Evolutionary conservation across 139 green algal genomes (phyloP), one percentile per base, ranked within the genome.

Genomic region (Chlorella sp.): DNA sequence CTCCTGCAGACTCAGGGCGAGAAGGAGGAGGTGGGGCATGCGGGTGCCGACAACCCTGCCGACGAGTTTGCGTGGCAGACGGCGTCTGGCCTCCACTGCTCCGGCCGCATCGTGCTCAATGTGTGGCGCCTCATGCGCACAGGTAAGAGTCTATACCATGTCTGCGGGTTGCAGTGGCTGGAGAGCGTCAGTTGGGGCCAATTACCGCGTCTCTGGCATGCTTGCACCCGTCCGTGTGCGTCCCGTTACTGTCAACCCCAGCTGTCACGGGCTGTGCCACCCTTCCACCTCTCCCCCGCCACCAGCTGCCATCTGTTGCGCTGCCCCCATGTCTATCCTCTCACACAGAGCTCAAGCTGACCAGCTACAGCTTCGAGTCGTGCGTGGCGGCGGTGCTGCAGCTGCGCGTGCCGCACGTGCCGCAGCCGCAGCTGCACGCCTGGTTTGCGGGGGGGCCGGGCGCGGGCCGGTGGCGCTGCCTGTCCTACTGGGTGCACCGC

Each of bases 91-190:
- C 86, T 91, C 65, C 73, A 94, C 90, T 39, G 83, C 64, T 60
- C 86, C 4, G 97, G 97, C 15, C 93, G 97, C 60, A 92, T 99
- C n/a, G 80, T 99, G 55, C 91, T 99, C 83, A 99, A 99, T 89
- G 83, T 98, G 55, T 99, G 97, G 97, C 89, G 96, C 17, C 74
- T 96, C 38, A 91, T 98, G 88, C 82, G 87, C 25, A 68, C 32
- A 39, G 84, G 84, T 85, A 71, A 20, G 86, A 51, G 44, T 16
- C 44, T 6, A 51, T 34, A 18, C 32, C 7, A 13, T 30, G 32
- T 26, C 18, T 32, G 32, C 17, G 4, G n/a, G 36, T n/a, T n/a
- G n/a, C n/a, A n/a, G n/a, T n/a, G n/a, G n/a, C n/a, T n/a, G n/a
- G n/a, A n/a, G n/a, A n/a, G n/a, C n/a, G n/a, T n/a, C n/a, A n/a